Base-by-base conservation (phyloP, 495 filamentous ascomycete genomes). In the Parathielavia appendiculata region DNA sequence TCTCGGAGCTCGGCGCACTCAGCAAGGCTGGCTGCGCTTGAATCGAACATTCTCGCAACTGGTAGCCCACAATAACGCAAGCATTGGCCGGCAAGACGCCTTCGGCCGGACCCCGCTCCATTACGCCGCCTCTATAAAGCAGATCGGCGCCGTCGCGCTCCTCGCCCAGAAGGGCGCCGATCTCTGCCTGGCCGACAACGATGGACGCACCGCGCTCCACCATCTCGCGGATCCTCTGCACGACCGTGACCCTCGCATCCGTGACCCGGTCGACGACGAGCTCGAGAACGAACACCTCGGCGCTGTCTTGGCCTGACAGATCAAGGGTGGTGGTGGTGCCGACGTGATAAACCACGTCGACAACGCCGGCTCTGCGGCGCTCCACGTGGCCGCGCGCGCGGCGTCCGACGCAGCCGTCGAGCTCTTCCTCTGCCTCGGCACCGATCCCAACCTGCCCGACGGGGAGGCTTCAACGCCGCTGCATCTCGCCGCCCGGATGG, bases 61-160 rank as follows among this genome's bases (percentile, higher is more conserved):
- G 34, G 6, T 51, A 17, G n/a, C 32, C 48, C 17, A 51, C 19
- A 46, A 14, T 17, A 39, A 13, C 35, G 49, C 34, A 36, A 51
- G 49, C 35, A 14, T 39, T 35, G 17, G n/a, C 49, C 34, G 34
- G 5, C 34, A 38, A 22, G 49, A 51, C 35, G 35, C 49, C 49
- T 51, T 51, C 5, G 49, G 49, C 35, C 49, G 34, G 19, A 51
- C 49, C 34, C 49, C 49, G 12, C 34, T 51, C n/a, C 34, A 51
- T 2, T 51, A 51, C 49, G 49, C 49, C 19, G 49, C 49, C 17
- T 40, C 16, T 10, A 22, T 51, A 20, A 51, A 51, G 19, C 19
- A 22, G 17, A 16, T 16, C 19, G 17, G n/a, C 2, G 49, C 49
- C 11, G 35, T 51, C 4, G 19, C 35, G 3, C 35, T 51, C 17